Evolutionary conservation across 306 rosid species (phyloP).

Genomic region (Dryas drummondii): DNA sequence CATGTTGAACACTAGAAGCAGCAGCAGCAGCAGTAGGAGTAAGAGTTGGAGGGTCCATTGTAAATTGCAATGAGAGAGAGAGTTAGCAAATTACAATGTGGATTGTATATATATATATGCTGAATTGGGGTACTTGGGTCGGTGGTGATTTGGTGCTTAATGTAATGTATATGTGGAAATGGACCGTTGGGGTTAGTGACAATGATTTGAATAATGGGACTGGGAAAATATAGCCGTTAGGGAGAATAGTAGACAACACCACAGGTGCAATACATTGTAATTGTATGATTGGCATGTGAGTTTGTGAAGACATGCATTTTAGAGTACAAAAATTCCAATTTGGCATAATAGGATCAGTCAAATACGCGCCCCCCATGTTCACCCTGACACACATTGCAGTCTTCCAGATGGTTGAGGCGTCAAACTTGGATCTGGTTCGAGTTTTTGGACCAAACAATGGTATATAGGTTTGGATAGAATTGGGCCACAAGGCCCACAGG

Average conservation of each 20-base stretch:
- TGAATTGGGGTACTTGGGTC: background rate
- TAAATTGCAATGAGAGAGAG: background rate
- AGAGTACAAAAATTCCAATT: conserved; percentile 12
- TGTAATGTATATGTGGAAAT: conserved; percentile 16
- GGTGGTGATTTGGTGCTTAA: conserved; percentile 1
- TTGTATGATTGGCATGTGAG: conserved; percentile 17
- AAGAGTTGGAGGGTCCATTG: conserved; percentile 43
- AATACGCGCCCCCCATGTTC: conserved; percentile 1
- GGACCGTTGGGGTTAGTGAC: conserved; percentile 39
- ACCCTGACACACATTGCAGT: background rate
- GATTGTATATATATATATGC: background rate
- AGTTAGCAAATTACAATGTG: background rate
- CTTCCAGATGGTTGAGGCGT: background rate
- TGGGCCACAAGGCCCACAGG: background rate
- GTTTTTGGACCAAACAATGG: background rate
- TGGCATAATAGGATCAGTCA: background rate
- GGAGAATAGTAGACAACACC: background rate
- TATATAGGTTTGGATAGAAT: background rate
- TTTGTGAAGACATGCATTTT: background rate
- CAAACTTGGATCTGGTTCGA: conserved; percentile 1
- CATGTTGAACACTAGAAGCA: conserved; percentile 54
- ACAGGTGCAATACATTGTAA: background rate
- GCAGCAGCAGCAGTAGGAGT: background rate
- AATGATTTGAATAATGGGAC: conserved; percentile 30
- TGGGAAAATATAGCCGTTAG: conserved; percentile 43